These are phyloP conservation scores for Alternaria gaisen DNA, from an alignment of 2,329 filamentous ascomycete genomes.

Conservation along the genomic window DNA sequence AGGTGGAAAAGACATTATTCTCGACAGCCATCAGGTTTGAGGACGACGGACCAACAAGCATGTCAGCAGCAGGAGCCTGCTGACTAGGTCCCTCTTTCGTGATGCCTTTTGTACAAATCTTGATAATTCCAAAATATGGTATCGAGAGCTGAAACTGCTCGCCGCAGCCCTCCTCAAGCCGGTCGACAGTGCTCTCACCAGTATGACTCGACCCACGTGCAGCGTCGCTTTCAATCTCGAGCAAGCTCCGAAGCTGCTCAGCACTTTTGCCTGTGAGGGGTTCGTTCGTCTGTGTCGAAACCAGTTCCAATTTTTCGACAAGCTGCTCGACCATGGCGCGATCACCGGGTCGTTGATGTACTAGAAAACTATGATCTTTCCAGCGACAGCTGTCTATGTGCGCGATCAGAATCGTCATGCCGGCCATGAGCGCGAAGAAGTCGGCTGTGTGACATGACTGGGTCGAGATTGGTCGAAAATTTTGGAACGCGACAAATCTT, in stretches of 20 bases:
- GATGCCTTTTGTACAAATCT: slow-evolving; percentile 36
- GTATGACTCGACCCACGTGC: slow-evolving; percentile 6
- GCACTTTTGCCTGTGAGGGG: slow-evolving; percentile 20
- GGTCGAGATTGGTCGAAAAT: slow-evolving; percentile 8
- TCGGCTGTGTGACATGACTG: slow-evolving; percentile 25
- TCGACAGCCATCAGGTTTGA: not conserved
- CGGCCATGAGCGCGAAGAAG: slow-evolving; percentile 32
- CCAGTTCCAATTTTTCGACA: slow-evolving; percentile 19
- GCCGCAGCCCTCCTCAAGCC: slow-evolving; percentile 6
- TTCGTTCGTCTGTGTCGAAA: slow-evolving; percentile 16
- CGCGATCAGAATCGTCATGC: slow-evolving; percentile 27
- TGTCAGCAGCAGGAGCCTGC: not conserved
- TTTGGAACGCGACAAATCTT: slow-evolving; percentile 23
- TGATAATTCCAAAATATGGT: slow-evolving; percentile 47
- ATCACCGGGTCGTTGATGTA: slow-evolving; percentile 27
- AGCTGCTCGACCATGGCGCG: slow-evolving; percentile 28
- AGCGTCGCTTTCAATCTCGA: slow-evolving; percentile 27
- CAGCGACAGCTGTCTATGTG: slow-evolving; percentile 24
- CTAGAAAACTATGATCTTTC: slow-evolving; percentile 10
- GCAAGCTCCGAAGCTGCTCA: slow-evolving; percentile 20
- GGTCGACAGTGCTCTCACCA: not conserved
- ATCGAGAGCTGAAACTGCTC: slow-evolving; percentile 20
- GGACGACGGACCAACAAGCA: not conserved
- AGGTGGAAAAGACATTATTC: not conserved
- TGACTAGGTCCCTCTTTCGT: not conserved